These are phyloP conservation scores for Raddia guianensis DNA, from an alignment of 176 grass and related monocot species.

Conservation along the genomic window DNA sequence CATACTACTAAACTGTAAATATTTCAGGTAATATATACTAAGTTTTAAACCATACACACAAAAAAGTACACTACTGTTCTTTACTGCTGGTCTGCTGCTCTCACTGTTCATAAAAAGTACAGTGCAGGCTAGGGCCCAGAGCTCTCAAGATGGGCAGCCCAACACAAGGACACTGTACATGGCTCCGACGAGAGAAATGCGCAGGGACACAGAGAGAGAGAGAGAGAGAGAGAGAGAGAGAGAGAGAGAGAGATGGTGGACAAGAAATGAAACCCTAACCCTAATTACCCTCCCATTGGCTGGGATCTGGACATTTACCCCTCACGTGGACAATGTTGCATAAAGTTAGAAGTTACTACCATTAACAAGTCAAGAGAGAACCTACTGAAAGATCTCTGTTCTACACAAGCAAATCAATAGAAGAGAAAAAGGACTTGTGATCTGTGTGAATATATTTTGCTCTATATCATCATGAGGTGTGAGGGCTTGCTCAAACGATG, in stretches of 20 bases:
- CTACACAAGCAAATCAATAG: slow-evolving; percentile 38
- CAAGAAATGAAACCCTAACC: slow-evolving; percentile 61
- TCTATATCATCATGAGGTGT: slow-evolving; percentile 30
- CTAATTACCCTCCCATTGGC: too few species aligned
- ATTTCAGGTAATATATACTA: not conserved
- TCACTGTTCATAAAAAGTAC: slow-evolving; percentile 39
- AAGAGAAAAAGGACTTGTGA: too few species aligned
- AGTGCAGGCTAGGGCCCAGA: slow-evolving; percentile 40
- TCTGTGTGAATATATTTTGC: slow-evolving; percentile 23
- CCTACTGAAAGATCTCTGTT: slow-evolving; percentile 39
- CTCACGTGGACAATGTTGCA: not conserved
- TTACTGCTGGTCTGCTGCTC: not conserved
- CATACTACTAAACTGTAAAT: too few species aligned
- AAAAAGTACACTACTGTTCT: not conserved
- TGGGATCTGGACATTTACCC: not conserved
- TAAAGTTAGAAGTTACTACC: slow-evolving; percentile 42
- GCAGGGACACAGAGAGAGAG: slow-evolving; percentile 4
- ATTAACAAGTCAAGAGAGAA: slow-evolving; percentile 12
- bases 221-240: slow-evolving; percentile 7
- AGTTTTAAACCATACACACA: not conserved
- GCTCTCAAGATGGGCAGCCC: slow-evolving; percentile 41
- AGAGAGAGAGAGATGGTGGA: slow-evolving; percentile 9
- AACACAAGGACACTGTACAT: slow-evolving; percentile 45
- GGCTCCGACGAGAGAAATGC: slow-evolving; percentile 40
- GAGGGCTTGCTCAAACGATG: too few species aligned